phyloP scores from a whole-genome alignment of 306 rosid genomes.

The Ceratonia siliqua region DNA sequence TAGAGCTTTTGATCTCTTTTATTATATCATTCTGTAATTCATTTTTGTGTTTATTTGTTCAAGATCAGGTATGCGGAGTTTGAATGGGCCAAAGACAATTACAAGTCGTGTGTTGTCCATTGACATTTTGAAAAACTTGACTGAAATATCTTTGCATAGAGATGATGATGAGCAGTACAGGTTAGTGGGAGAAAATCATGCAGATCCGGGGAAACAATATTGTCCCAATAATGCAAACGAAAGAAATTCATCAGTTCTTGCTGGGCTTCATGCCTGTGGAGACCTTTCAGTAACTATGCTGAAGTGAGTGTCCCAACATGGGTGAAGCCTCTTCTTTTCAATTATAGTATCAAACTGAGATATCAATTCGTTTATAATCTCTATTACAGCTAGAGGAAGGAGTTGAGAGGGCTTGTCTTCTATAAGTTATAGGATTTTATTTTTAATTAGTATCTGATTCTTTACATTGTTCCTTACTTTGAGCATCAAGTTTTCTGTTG shows the following conservation, averaged over 20 bases:
- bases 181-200: slow-evolving; percentile 33
- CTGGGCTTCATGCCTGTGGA: slow-evolving; percentile 99
- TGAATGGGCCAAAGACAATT: slow-evolving; percentile 77
- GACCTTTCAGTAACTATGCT: slow-evolving; percentile 92
- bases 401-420: slow-evolving; percentile 9
- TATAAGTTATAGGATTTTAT: slow-evolving; percentile 3
- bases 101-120: slow-evolving; percentile 71
- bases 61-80: slow-evolving; percentile 64
- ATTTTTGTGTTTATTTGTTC: slow-evolving; percentile 32
- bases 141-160: slow-evolving; percentile 45
- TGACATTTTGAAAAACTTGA: slow-evolving; percentile 69
- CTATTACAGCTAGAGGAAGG: neutral
- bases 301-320: slow-evolving; percentile 56
- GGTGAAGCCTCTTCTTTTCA: slow-evolving; percentile 10
- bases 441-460: slow-evolving; percentile 6
- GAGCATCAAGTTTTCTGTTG: neutral
- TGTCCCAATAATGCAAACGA: slow-evolving; percentile 33
- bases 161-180: slow-evolving; percentile 38
- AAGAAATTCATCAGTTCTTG: slow-evolving; percentile 65
- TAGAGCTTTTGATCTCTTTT: slow-evolving; percentile 15
- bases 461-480: slow-evolving; percentile 8
- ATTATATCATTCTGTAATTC: slow-evolving; percentile 7
- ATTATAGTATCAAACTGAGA: neutral
- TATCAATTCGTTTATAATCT: neutral
- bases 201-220: slow-evolving; percentile 30